Conservation (phyloP, 352 stramenopile genomes). For the Phytophthora pseudosyringae region DNA sequence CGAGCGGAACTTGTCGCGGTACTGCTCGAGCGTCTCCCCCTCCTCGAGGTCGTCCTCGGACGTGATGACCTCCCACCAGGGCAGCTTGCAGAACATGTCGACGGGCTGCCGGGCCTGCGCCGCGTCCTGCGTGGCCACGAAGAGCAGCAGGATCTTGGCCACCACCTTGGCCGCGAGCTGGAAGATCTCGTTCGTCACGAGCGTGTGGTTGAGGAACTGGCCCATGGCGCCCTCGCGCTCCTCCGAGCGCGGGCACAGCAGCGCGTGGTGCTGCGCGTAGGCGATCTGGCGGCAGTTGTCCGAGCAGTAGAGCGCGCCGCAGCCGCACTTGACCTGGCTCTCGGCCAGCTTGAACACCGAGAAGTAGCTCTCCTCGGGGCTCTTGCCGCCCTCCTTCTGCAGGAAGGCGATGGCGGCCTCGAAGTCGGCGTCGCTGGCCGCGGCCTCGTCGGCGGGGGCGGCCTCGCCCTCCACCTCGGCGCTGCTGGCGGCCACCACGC, state of each 20-base stretch:
- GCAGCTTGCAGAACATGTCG: slow-evolving; percentile 90
- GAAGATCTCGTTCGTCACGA: slow-evolving; percentile 95
- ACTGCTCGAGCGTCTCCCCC: slow-evolving; percentile 71
- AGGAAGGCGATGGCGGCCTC: slow-evolving; percentile 63
- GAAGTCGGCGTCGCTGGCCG: slow-evolving; percentile 58
- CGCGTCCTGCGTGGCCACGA: slow-evolving; percentile 63
- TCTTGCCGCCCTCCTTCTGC: slow-evolving; percentile 71
- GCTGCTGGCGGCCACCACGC: slow-evolving; percentile 47
- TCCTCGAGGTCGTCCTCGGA: slow-evolving; percentile 67
- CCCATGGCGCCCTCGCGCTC: slow-evolving; percentile 68
- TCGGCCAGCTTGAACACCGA: slow-evolving; percentile 65
- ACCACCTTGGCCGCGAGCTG: slow-evolving; percentile 91
- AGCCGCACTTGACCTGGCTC: slow-evolving; percentile 65
- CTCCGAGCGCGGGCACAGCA: slow-evolving; percentile 70
- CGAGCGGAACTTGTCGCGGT: slow-evolving; percentile 67
- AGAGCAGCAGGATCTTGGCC: slow-evolving; percentile 68
- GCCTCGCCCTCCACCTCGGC: slow-evolving; percentile 47
- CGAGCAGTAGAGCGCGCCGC: slow-evolving; percentile 89
- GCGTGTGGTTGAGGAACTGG: slow-evolving; percentile 78
- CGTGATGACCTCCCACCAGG: slow-evolving; percentile 91
- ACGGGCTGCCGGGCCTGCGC: slow-evolving; percentile 62
- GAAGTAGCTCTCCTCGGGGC: slow-evolving; percentile 74
- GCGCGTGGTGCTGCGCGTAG: slow-evolving; percentile 77
- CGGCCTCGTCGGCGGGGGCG: slow-evolving; percentile 50
- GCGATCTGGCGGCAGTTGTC: slow-evolving; percentile 69